Evolutionary conservation across 257 asterid genomes (phyloP).

Genomic region (Salvia hispanica): DNA sequence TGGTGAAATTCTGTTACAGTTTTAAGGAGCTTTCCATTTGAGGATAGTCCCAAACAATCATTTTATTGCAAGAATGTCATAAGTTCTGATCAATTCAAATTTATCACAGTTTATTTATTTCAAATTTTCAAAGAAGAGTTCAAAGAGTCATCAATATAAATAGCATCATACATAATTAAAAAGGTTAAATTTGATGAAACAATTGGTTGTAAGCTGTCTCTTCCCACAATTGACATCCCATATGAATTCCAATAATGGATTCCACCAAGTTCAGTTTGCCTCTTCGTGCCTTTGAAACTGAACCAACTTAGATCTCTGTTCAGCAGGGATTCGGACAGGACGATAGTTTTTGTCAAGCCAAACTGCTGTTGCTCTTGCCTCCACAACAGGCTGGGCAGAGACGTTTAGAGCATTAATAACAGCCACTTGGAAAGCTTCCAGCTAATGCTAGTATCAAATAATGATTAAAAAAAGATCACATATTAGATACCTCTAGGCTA

Average conservation of each 20-base stretch:
- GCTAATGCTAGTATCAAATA: neutral
- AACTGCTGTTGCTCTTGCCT: slow-evolving; percentile 81
- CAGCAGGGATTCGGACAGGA: slow-evolving; percentile 79
- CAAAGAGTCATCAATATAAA: neutral
- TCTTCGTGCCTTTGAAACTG: slow-evolving; percentile 60
- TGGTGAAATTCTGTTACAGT: neutral
- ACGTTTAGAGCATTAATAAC: slow-evolving; percentile 18
- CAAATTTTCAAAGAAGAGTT: neutral
- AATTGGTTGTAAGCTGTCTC: neutral
- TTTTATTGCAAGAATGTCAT: slow-evolving; percentile 6
- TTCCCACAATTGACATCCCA: no score
- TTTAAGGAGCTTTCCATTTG: neutral
- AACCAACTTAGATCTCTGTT: slow-evolving; percentile 59
- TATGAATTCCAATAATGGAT: neutral
- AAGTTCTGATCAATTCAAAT: neutral
- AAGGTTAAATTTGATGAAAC: neutral
- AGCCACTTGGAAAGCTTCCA: neutral
- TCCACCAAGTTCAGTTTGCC: slow-evolving; percentile 24
- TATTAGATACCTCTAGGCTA: slow-evolving; percentile 56
- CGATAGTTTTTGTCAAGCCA: slow-evolving; percentile 89
- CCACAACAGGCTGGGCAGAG: slow-evolving; percentile 62
- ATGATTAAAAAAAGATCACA: neutral
- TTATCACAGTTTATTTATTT: neutral
- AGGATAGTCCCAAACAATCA: slow-evolving; percentile 18
- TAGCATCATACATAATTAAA: neutral